Conservation (phyloP, 306 rosid species). For the Senna siamea region DNA sequence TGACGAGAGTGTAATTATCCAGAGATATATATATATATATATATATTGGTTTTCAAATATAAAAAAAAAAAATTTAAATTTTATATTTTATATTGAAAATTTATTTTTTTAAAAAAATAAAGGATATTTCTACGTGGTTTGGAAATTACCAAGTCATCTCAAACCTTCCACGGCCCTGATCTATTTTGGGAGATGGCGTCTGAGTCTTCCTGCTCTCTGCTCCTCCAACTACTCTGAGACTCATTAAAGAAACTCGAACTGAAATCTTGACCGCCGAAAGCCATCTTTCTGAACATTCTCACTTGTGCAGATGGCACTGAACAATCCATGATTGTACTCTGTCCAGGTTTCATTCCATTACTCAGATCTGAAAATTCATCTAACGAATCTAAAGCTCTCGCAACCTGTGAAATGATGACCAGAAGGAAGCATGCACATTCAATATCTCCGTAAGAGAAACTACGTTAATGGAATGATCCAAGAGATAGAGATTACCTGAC, state of each 20-base stretch:
- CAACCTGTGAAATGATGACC: conserved; percentile 56
- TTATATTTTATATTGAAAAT: too few relatives aligned
- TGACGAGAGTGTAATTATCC: too few relatives aligned
- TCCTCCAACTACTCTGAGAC: conserved; percentile 76
- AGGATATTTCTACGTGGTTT: too few relatives aligned
- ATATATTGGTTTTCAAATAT: too few relatives aligned
- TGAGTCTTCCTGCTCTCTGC: conserved; percentile 50
- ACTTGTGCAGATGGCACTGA: conserved; percentile 81
- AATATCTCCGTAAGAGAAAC: conserved; percentile 11
- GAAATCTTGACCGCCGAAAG: conserved; percentile 77
- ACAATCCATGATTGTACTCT: conserved; percentile 72
- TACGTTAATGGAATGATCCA: neutral
- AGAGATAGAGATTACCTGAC: conserved; percentile 62
- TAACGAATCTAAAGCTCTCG: conserved; percentile 84
- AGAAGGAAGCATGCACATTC: conserved; percentile 12
- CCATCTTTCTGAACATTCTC: conserved; percentile 87
- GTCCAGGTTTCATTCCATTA: conserved; percentile 91
- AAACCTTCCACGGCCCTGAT: conserved; percentile 59
- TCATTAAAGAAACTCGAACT: conserved; percentile 61
- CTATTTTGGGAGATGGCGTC: conserved; percentile 53
- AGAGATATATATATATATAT: too few relatives aligned
- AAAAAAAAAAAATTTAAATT: too few relatives aligned
- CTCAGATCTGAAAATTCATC: conserved; percentile 76
- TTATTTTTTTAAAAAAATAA: too few relatives aligned
- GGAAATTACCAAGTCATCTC: conserved; percentile 18